Conservation (phyloP, 768 basidiomycete species). For the Amanita polypyramis region DNA sequence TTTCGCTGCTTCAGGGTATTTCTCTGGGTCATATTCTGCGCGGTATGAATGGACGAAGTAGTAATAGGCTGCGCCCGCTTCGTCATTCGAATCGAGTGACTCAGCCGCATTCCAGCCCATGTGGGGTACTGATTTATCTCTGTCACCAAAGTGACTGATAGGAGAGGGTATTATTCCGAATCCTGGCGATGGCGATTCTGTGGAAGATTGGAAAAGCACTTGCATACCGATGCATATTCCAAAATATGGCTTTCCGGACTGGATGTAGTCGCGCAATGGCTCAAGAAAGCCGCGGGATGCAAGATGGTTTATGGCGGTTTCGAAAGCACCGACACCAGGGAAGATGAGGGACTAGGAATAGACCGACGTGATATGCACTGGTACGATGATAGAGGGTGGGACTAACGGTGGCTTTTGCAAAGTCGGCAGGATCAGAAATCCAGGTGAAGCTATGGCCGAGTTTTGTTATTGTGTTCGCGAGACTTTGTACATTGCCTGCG, state of each 20-base stretch:
- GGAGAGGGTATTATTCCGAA: slow-evolving; percentile 74
- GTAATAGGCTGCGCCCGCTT: slow-evolving; percentile 56
- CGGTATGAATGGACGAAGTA: slow-evolving; percentile 98
- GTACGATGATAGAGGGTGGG: slow-evolving; percentile 5
- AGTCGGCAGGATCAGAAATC: slow-evolving; percentile 75
- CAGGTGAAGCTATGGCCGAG: slow-evolving; percentile 86
- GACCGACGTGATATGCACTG: slow-evolving; percentile 9
- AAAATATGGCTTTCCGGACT: slow-evolving; percentile 86
- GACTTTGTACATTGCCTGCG: slow-evolving; percentile 88
- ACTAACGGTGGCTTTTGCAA: slow-evolving; percentile 83
- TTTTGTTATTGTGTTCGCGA: slow-evolving; percentile 81
- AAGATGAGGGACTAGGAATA: slow-evolving; percentile 77
- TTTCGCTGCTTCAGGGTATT: slow-evolving; percentile 42
- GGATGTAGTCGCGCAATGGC: slow-evolving; percentile 74
- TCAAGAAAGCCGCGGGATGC: slow-evolving; percentile 61
- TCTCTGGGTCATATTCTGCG: slow-evolving; percentile 58
- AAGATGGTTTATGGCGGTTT: slow-evolving; percentile 76
- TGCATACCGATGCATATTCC: slow-evolving; percentile 99
- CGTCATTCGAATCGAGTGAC: slow-evolving; percentile 33
- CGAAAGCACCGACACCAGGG: slow-evolving; percentile 93
- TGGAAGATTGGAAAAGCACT: slow-evolving; percentile 80
- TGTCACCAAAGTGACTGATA: slow-evolving; percentile 63
- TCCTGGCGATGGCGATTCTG: slow-evolving; percentile 70
- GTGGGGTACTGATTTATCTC: slow-evolving; percentile 86
- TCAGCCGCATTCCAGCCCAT: slow-evolving; percentile 94